Percentiles rank a stretch among this genome's conserved stretches.
Evolutionary conservation across 257 asterid species (phyloP).

Genomic region (Apocynum venetum): DNA sequence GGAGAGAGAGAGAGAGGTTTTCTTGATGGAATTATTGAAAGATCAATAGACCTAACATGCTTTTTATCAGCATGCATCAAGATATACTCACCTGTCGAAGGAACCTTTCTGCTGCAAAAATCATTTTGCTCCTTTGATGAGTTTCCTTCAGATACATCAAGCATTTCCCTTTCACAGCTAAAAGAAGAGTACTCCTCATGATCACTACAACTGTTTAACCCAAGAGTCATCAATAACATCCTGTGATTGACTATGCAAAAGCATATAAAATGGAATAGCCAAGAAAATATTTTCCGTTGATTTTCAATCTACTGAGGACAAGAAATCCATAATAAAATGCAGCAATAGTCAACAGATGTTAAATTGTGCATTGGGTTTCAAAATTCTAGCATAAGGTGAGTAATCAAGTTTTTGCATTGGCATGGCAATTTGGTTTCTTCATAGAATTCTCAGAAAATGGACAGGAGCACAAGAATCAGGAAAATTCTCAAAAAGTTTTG

Average conservation of each 20-base stretch:
- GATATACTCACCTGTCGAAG: conserved; percentile 42
- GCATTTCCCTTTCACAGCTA: conserved; percentile 29
- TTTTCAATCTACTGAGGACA: neutral
- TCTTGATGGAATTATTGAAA: neutral
- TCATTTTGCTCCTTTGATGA: conserved; percentile 30
- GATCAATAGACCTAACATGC: neutral
- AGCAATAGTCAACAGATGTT: neutral
- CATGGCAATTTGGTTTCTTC: neutral
- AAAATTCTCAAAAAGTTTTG: neutral
- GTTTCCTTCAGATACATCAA: conserved; percentile 27
- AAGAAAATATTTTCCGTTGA: neutral
- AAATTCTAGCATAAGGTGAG: neutral
- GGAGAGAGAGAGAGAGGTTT: neutral
- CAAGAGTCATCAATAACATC: conserved; percentile 2
- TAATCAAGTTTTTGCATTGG: too few species aligned
- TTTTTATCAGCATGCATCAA: neutral
- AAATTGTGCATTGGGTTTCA: neutral
- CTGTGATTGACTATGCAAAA: neutral
- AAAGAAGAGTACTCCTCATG: conserved; percentile 27
- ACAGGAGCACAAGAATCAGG: neutral
- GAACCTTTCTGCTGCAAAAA: conserved; percentile 27
- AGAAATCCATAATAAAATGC: neutral
- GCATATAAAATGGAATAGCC: neutral
- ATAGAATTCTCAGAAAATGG: too few species aligned
- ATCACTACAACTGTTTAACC: conserved; percentile 29